Conservation (phyloP, 306 rosid genomes). For the Malus orientalis region DNA sequence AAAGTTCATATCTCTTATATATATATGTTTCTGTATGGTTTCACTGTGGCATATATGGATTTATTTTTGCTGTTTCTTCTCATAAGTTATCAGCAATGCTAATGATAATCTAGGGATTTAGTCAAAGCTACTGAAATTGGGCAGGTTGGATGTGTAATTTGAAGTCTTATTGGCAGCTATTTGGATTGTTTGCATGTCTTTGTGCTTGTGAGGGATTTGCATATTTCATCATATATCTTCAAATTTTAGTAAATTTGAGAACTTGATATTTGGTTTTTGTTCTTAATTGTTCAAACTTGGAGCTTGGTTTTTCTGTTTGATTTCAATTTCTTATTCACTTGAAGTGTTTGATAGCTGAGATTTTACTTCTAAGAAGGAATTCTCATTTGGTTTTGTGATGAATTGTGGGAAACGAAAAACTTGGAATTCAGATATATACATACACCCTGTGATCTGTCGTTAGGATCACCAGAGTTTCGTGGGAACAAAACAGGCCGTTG, state of each 20-base stretch:
- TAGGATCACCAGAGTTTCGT: neutral
- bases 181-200: neutral
- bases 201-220: neutral
- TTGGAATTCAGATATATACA: neutral
- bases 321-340: slow-evolving; percentile 12
- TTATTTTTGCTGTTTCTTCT: neutral
- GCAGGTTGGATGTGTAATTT: slow-evolving; percentile 12
- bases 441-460: slow-evolving; percentile 4
- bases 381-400: slow-evolving; percentile 13
- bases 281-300: neutral
- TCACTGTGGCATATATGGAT: slow-evolving; percentile 10
- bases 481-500: neutral
- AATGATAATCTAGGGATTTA: slow-evolving; percentile 14
- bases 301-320: neutral
- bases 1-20: slow-evolving; percentile 5
- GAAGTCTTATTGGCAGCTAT: neutral
- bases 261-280: slow-evolving; percentile 7
- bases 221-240: neutral
- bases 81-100: slow-evolving; percentile 14
- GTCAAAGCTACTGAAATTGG: slow-evolving; percentile 19
- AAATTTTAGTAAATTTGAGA: neutral
- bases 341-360: slow-evolving; percentile 9
- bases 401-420: slow-evolving; percentile 2
- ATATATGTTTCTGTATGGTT: neutral
- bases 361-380: slow-evolving; percentile 14